phyloP scores from a whole-genome alignment of 2,329 filamentous ascomycete genomes.

The Harringtonia lauricola region DNA sequence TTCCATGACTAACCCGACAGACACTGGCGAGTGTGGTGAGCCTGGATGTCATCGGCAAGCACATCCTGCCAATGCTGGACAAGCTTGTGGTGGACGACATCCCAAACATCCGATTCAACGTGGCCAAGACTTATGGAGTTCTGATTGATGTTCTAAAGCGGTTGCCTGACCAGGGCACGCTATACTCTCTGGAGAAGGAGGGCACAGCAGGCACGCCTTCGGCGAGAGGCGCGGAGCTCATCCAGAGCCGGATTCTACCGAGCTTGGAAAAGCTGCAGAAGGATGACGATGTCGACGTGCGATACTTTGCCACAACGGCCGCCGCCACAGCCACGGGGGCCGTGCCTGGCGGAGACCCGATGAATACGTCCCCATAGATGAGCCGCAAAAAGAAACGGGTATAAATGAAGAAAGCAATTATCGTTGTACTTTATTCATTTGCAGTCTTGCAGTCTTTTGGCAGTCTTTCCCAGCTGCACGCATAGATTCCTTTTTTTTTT shows the following conservation, averaged over 20 bases:
- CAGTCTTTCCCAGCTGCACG: background rate
- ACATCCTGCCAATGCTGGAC: conserved; percentile 91
- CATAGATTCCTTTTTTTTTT: background rate
- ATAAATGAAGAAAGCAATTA: conserved; percentile 19
- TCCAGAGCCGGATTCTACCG: conserved; percentile 76
- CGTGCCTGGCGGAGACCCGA: conserved; percentile 41
- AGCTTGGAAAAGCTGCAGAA: conserved; percentile 92
- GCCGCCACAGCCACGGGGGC: conserved; percentile 45
- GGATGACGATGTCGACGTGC: conserved; percentile 95
- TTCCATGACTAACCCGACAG: conserved; percentile 32
- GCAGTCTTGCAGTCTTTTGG: background rate
- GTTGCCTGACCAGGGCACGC: conserved; percentile 77
- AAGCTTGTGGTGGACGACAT: conserved; percentile 91
- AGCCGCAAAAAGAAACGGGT: conserved; percentile 15
- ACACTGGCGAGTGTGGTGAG: conserved; percentile 89
- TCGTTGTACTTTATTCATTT: conserved; percentile 2
- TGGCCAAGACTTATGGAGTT: conserved; percentile 91
- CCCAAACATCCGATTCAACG: conserved; percentile 98
- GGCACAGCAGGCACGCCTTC: conserved; percentile 52
- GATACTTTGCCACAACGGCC: conserved; percentile 93
- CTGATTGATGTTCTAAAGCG: conserved; percentile 87
- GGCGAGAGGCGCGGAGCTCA: conserved; percentile 64
- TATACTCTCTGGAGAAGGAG: conserved; percentile 75
- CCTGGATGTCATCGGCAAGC: conserved; percentile 83
- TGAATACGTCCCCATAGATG: conserved; percentile 56